Evolutionary conservation across 768 basidiomycete genomes (phyloP).

Genomic region (Lyophyllum decastes): DNA sequence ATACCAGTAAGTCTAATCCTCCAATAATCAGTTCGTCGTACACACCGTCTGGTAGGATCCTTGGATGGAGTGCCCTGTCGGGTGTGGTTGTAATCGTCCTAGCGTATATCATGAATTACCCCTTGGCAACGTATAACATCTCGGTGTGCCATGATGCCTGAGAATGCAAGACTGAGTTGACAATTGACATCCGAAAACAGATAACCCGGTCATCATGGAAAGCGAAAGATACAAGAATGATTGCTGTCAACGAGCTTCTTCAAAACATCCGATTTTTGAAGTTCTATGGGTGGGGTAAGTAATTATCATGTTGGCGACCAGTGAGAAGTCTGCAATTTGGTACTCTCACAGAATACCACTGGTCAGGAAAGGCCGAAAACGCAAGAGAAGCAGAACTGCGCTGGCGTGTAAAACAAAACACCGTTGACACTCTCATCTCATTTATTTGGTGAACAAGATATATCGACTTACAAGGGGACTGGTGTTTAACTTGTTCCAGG

Average conservation of each 20-base stretch:
- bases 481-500: slow-evolving; percentile 37
- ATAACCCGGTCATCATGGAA: slow-evolving; percentile 59
- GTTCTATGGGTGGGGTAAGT: slow-evolving; percentile 73
- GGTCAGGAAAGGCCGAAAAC: slow-evolving; percentile 53
- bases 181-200: slow-evolving; percentile 27
- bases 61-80: slow-evolving; percentile 78
- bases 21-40: slow-evolving; percentile 3
- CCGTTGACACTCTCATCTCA: slow-evolving; percentile 58
- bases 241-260: slow-evolving; percentile 72
- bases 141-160: slow-evolving; percentile 40
- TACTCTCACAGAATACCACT: slow-evolving; percentile 50
- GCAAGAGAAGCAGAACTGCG: slow-evolving; percentile 63
- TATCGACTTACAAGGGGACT: not conserved
- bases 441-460: slow-evolving; percentile 61
- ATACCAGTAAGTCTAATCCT: slow-evolving; percentile 53
- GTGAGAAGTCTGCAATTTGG: too few relatives aligned
- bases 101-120: slow-evolving; percentile 65
- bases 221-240: slow-evolving; percentile 70
- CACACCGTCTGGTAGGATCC: slow-evolving; percentile 42
- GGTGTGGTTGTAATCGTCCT: slow-evolving; percentile 67
- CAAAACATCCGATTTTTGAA: slow-evolving; percentile 75
- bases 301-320: not conserved
- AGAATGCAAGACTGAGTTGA: too few relatives aligned
- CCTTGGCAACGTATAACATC: slow-evolving; percentile 67
- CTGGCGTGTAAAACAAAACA: slow-evolving; percentile 68